phyloP scores from a whole-genome alignment of 805 yeast genomes.

The Zygosaccharomyces kombuchaensis region DNA sequence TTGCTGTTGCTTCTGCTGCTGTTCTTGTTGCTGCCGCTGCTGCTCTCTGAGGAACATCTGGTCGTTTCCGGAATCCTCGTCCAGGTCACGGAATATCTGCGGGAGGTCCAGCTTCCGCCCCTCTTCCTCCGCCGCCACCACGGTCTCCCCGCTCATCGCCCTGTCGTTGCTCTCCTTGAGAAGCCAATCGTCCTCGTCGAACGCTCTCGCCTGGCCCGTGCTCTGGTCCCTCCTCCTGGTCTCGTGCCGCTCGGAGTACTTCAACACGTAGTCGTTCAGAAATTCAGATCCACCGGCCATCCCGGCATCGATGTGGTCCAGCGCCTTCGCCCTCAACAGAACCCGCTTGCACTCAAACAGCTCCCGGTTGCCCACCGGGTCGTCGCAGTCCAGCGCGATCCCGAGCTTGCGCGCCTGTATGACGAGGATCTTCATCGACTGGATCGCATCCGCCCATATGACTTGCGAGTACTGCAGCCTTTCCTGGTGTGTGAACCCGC shows the following conservation, averaged over 20 bases:
- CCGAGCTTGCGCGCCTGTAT: conserved; percentile 68
- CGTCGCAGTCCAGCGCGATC: conserved; percentile 63
- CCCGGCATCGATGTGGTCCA: conserved; percentile 58
- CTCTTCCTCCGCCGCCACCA: conserved; percentile 4
- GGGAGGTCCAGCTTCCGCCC: conserved; percentile 12
- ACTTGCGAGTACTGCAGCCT: conserved; percentile 76
- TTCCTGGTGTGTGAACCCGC: conserved; percentile 78
- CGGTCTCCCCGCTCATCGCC: conserved; percentile 5
- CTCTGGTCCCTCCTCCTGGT: conserved; percentile 48
- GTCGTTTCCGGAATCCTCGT: conserved; percentile 25
- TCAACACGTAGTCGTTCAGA: conserved; percentile 58
- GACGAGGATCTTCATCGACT: conserved; percentile 73
- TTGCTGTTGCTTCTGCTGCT: conserved; percentile 4
- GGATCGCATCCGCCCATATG: conserved; percentile 89
- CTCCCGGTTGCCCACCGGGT: conserved; percentile 38
- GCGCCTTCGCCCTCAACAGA: conserved; percentile 52
- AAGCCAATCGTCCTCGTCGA: conserved; percentile 20
- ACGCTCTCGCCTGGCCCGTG: conserved; percentile 47
- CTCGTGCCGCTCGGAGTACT: conserved; percentile 54
- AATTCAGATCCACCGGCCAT: conserved; percentile 64
- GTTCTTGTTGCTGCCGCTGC: neutral
- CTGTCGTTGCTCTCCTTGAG: conserved; percentile 13
- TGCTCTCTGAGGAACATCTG: conserved; percentile 22
- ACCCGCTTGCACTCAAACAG: conserved; percentile 46
- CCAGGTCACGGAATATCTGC: conserved; percentile 26